Conservation (phyloP, 768 basidiomycete genomes). For the Lactarius sanguifluus region DNA sequence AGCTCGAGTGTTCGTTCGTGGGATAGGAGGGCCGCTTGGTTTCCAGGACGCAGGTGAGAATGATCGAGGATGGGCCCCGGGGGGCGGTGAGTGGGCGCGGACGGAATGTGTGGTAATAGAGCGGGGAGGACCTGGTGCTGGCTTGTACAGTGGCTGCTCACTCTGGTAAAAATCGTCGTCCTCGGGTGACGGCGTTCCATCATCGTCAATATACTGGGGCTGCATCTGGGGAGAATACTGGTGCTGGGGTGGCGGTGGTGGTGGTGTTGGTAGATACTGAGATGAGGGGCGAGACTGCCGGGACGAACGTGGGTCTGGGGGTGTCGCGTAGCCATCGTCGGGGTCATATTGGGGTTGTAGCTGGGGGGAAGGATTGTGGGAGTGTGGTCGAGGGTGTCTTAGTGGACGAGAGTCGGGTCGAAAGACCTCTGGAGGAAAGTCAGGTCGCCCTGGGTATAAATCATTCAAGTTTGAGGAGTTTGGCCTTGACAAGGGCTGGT, state of each 20-base stretch:
- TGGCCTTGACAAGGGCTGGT: slow-evolving; percentile 18
- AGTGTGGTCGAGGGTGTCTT: slow-evolving; percentile 8
- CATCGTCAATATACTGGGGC: slow-evolving; percentile 27
- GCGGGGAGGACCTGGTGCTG: slow-evolving; percentile 23
- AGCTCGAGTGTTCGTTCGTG: slow-evolving; percentile 96
- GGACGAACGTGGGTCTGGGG: slow-evolving; percentile 18
- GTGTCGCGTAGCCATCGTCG: slow-evolving; percentile 13
- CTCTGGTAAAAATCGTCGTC: slow-evolving; percentile 30
- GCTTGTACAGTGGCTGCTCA: slow-evolving; percentile 13
- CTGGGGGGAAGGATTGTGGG: slow-evolving; percentile 15
- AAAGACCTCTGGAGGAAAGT: neutral
- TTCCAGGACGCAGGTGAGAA: slow-evolving; percentile 90
- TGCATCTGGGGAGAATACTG: slow-evolving; percentile 26
- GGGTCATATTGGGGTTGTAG: slow-evolving; percentile 17
- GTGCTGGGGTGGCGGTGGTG: neutral
- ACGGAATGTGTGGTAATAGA: slow-evolving; percentile 55
- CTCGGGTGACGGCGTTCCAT: slow-evolving; percentile 25
- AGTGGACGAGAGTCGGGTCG: slow-evolving; percentile 7
- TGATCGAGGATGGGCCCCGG: slow-evolving; percentile 77
- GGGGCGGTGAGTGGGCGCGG: slow-evolving; percentile 65
- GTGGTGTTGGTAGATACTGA: slow-evolving; percentile 13
- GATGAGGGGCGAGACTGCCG: slow-evolving; percentile 24
- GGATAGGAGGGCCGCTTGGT: slow-evolving; percentile 88
- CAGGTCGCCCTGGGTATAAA: slow-evolving; percentile 3
- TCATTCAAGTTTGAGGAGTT: slow-evolving; percentile 22